These are phyloP conservation scores for Citeromyces siamensis DNA, from an alignment of 1,139 yeast species.

Conservation along the genomic window DNA sequence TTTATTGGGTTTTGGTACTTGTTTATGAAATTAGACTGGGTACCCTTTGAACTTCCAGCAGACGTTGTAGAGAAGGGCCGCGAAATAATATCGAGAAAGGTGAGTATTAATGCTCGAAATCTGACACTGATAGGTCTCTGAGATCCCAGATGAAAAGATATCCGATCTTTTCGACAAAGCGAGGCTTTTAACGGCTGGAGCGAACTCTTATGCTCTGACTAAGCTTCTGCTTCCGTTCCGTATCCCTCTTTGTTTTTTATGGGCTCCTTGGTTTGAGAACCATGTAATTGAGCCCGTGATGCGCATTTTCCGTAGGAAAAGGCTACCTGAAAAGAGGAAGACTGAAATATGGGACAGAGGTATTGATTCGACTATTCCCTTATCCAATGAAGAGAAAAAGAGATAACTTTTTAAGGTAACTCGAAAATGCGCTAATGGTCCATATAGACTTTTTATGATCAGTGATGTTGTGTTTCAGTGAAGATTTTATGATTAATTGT, in stretches of 20 bases:
- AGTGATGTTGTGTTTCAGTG: no score
- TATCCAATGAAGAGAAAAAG: no score
- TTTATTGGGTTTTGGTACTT: slow-evolving; percentile 66
- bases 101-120: slow-evolving; percentile 9
- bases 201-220: slow-evolving; percentile 73
- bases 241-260: slow-evolving; percentile 37
- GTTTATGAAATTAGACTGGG: slow-evolving; percentile 42
- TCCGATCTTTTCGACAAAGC: slow-evolving; percentile 30
- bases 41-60: slow-evolving; percentile 43
- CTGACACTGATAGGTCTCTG: not conserved
- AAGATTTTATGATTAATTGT: no score
- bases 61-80: slow-evolving; percentile 56
- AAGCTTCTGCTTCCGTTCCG: slow-evolving; percentile 53
- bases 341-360: no score
- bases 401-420: no score
- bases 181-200: slow-evolving; percentile 64
- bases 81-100: slow-evolving; percentile 39
- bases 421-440: no score
- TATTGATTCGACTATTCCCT: no score
- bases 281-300: slow-evolving; percentile 43
- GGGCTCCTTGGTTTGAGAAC: slow-evolving; percentile 61
- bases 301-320: slow-evolving; percentile 18
- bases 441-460: no score
- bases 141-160: slow-evolving; percentile 12
- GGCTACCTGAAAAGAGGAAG: slow-evolving; percentile 4